Percentiles rank a stretch among this genome's conserved stretches.
Conservation (phyloP, 371 early-diverging fungal species). For the Apophysomyces trapeziformis region DNA sequence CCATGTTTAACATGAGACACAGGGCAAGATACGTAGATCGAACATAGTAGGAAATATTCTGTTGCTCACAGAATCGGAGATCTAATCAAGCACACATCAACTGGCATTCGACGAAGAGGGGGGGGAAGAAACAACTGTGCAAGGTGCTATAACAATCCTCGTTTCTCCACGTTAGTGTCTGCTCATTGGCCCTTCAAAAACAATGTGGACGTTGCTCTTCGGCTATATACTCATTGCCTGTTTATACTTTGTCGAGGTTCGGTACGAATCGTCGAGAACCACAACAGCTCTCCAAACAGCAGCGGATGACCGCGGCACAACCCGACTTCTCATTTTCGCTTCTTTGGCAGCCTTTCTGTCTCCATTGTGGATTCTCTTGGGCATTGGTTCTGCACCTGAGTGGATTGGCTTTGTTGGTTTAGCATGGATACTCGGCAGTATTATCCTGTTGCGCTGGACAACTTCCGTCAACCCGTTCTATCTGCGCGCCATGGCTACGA, state of each 20-base stretch:
- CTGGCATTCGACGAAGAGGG: too few relatives aligned
- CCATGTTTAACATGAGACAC: too few relatives aligned
- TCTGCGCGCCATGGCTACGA: constrained; percentile 40
- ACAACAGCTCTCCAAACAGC: constrained; percentile 42
- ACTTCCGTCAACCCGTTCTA: constrained; percentile 42
- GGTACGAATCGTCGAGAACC: constrained; percentile 47
- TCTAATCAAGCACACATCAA: too few relatives aligned
- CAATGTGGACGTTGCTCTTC: constrained; percentile 20
- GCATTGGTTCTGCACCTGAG: constrained; percentile 10
- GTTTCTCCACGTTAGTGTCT: too few relatives aligned
- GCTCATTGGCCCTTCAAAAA: not conserved
- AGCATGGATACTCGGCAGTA: constrained; percentile 28
- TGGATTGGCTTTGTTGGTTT: constrained; percentile 34
- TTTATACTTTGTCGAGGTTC: constrained; percentile 32
- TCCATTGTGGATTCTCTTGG: constrained; percentile 23
- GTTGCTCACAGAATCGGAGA: too few relatives aligned
- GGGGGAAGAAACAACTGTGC: too few relatives aligned
- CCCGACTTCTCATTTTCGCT: constrained; percentile 26
- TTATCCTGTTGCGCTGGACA: constrained; percentile 36
- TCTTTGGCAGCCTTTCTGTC: constrained; percentile 22
- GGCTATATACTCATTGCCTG: constrained; percentile 24
- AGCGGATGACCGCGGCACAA: constrained; percentile 38
- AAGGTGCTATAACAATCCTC: too few relatives aligned
- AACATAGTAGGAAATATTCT: too few relatives aligned
- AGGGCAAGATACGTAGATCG: too few relatives aligned